Conservation (phyloP, 2,329 filamentous ascomycete species). For the Ilyonectria robusta region DNA sequence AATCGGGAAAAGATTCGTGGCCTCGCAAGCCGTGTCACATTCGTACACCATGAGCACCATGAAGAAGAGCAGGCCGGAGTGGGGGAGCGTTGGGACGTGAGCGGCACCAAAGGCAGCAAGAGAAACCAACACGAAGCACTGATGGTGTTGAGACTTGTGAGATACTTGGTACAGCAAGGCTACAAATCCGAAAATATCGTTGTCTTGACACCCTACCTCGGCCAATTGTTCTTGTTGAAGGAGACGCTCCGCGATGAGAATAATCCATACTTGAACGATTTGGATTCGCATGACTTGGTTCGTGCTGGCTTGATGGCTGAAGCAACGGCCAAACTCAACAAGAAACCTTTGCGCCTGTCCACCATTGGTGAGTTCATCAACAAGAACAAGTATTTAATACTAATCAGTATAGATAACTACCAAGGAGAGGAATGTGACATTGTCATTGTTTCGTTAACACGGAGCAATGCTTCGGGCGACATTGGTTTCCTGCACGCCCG, state of each 20-base stretch:
- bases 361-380: conserved; percentile 73
- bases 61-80: conserved; percentile 64
- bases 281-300: conserved; percentile 74
- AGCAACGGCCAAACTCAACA: conserved; percentile 65
- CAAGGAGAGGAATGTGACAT: conserved; percentile 85
- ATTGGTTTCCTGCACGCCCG: conserved; percentile 80
- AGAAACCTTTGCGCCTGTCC: conserved; percentile 71
- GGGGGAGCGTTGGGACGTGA: conserved; percentile 65
- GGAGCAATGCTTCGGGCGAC: conserved; percentile 74
- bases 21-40: conserved; percentile 72
- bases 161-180: conserved; percentile 79
- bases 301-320: conserved; percentile 72
- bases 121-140: conserved; percentile 74
- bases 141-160: conserved; percentile 76
- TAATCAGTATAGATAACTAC: conserved; percentile 73
- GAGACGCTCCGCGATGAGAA: conserved; percentile 68
- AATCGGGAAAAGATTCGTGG: conserved; percentile 66
- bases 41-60: conserved; percentile 72
- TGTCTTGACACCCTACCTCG: conserved; percentile 80
- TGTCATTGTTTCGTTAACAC: conserved; percentile 76
- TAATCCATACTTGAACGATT: conserved; percentile 77
- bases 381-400: background rate
- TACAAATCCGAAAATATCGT: conserved; percentile 77
- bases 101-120: conserved; percentile 64
- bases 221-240: conserved; percentile 73